Base-by-base conservation (phyloP, 164 flowering plant species). In the Warburgia ugandensis region DNA sequence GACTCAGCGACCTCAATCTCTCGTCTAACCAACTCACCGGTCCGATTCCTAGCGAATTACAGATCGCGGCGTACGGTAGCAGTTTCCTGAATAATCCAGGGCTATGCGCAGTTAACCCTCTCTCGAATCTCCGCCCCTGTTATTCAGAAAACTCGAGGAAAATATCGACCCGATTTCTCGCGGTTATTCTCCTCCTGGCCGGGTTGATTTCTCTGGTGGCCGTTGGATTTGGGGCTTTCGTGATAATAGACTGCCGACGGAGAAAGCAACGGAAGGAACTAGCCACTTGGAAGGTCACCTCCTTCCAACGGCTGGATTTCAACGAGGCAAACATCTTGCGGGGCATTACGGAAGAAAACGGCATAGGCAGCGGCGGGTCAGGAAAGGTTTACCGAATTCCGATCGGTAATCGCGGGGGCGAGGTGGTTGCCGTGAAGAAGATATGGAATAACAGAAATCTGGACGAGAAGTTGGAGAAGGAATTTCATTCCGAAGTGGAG, bases 321-420 rank as follows among this genome's bases (percentile, higher is more conserved):
- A 68, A 73, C 8, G 83, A 86, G 43, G 48, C 56, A 1, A 63
- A 54, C 48, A 73, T 91, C 9, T 20, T 81, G 28, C 65, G 81
- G 0, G 67, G 73, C 5, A 55, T 91, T 71, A 70, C 68, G 0
- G 92, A 84, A 1, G 50, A 39, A 40, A 81, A 81, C 51, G 17
- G 74, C 55, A 78, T 91, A 4, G 97, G 94, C 7, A 73, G 78
- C 39, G 97, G 97, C 2, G 95, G 94, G 0, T 79, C 87, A 2
- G 97, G 97, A 35, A 72, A 74, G 50, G 92, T 90, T 0, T 90
- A 79, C 62, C 66, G 72, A n/a, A 59, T 83, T 6, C 14, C 58
- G 2, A 19, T 67, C 4, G 37, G 56, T 17, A 61, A 58, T 32
- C 31, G 56, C 0, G 1, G 65, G 0, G 79, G 75, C 1, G 77